Base-by-base conservation (phyloP, 2,329 filamentous ascomycete genomes). In the Tolypocladium tropicale region DNA sequence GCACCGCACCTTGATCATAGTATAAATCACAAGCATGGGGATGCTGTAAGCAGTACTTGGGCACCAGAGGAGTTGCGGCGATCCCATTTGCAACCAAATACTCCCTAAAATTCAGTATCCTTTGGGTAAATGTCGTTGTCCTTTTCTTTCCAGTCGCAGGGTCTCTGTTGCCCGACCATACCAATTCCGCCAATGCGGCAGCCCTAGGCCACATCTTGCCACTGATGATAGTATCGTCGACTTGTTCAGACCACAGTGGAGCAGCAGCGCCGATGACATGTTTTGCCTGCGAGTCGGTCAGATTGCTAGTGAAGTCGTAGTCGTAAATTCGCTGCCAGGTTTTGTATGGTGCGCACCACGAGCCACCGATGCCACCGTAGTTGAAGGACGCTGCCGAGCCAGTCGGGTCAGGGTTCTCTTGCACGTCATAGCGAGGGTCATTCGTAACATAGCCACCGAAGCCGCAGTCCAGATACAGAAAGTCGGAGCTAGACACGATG, bases 321-420 rank as follows among this genome's bases (percentile, higher is more conserved):
- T 80, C 72, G 68, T 82, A 82, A 67, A 82, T 81, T 52, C 79
- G 78, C 65, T 82, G 79, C 78, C 78, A 82, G 23, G 78, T 80
- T 66, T 82, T 82, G 72, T 81, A 82, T 0, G 79, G 79, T 0
- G 74, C 76, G 62, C 79, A 82, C 79, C 79, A 82, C n/a, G 76
- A 79, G 21, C 79, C 79, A 41, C 79, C 79, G 25, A 55, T 59
- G 49, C 74, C 79, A n/a, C 71, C 71, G 63, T 77, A 82, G 72
- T 82, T 82, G 74, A 81, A 81, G 62, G 71, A 79, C 4, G 72
- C 65, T 1, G 64, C 65, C 21, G 63, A 64, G 14, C 54, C 58
- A 0, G 56, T 53, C 7, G 72, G 67, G 58, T 77, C 73, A 0
- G 79, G 78, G 64, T 83, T 82, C 48, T 64, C 63, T 70, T 76